Evolutionary conservation across 495 filamentous ascomycete genomes (phyloP), one percentile per base, ranked within the genome.

Genomic region (Tetracladium marchalianum): DNA sequence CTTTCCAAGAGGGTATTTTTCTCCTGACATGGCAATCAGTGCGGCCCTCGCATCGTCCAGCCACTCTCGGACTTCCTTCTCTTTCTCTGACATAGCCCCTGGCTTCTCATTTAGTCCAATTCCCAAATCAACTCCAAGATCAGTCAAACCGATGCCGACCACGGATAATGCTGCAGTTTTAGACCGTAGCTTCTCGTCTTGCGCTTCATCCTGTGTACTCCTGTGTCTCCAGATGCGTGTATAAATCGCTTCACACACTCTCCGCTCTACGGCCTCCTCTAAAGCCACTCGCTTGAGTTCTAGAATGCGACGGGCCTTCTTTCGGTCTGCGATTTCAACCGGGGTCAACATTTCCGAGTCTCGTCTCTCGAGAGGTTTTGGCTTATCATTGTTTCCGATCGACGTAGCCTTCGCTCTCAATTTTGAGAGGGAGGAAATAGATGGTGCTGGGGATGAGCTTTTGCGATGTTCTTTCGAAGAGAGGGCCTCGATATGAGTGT

Each of bases 171-270:
- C 90, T 16, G 92, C 93, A 6, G 88, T 96, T 52, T 94, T 90
- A 2, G 93, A 97, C 22, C 92, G 80, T 46, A 99, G 67, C 57
- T 93, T 97, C 55, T 94, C 89, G 61, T 99, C 92, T 53, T 90
- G 74, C 7, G 90, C 89, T 59, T 97, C 92, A 61, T 99, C 92
- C 61, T 97, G 74, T 1, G 90, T 94, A 55, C 73, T 92, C 43
- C 82, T 80, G 60, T 99, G 92, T 35, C 90, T 78, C 78, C 87
- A 99, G 57, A 97, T 80, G 38, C 82, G 80, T 47, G 79, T 75
- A 55, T 97, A 96, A 16, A 97, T 77, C 24, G 76, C 75, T 59
- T 95, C 87, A 60, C 89, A 95, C 9, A 92, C 81, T 52, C 81
- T 76, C 56, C 82, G 78, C 56, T 99, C 92, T 4, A 97, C 82